These are phyloP conservation scores for Penstemon eatonii DNA, from an alignment of 257 asterid species.

Conservation along the genomic window DNA sequence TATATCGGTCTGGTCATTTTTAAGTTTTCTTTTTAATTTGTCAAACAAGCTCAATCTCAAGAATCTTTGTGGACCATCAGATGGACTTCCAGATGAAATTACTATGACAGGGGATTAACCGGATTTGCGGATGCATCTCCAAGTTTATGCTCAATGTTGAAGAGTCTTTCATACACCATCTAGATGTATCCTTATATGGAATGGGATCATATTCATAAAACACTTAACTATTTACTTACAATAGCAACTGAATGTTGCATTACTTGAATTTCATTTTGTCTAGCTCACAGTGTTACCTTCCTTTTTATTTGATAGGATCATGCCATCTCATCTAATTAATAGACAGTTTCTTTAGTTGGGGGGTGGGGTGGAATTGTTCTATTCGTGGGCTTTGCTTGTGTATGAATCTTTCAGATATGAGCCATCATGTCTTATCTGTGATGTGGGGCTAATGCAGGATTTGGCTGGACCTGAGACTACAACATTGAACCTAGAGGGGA, in stretches of 20 bases:
- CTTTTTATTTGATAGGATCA: background rate
- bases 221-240: background rate
- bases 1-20: no score
- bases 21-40: background rate
- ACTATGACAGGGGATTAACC: background rate
- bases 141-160: no score
- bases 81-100: conserved; percentile 1
- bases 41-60: background rate
- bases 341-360: background rate
- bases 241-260: background rate
- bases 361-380: background rate
- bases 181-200: background rate
- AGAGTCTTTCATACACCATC: no score
- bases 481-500: conserved; percentile 58
- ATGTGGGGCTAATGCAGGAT: conserved; percentile 53
- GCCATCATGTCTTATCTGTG: conserved; percentile 16
- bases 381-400: background rate
- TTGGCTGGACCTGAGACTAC: conserved; percentile 48
- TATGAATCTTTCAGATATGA: no score
- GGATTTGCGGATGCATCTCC: no score
- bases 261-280: background rate
- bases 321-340: conserved; percentile 6
- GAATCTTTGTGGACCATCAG: background rate
- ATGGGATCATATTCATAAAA: background rate
- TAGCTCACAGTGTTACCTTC: background rate